Evolutionary conservation across 345 rosid species (phyloP), one percentile per base, ranked within the genome.

Genomic region (Citrus cavaleriei): DNA sequence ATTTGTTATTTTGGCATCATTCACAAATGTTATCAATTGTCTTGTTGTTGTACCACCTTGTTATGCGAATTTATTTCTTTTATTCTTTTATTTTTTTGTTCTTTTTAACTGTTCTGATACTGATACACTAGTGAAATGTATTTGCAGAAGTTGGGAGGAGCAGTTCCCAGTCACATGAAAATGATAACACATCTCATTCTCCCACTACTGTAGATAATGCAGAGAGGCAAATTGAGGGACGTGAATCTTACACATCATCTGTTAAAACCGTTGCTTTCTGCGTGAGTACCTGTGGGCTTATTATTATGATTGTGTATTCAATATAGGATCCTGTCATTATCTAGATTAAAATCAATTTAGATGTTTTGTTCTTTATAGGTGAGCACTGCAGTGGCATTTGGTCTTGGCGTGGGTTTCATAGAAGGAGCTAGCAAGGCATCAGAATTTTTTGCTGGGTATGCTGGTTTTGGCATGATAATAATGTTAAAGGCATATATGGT

Each of bases 361-460:
- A 61, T 72, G 70, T 72, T 78, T 49, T 55, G 80, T 34, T 77
- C 70, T 67, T 61, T 76, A 70, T 67, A 95, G 98, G 93, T 92
- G 9, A 69, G 88, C 75, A 40, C 92, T 77, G 98, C 98, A 1
- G 94, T 91, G 83, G 94, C 89, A 19, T 93, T 93, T 85, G 98
- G 98, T 70, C 70, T 93, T 72, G 93, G 95, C 69, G 63, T 93
- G 74, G 97, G 98, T 75, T 83, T 93, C 72, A 88, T 84, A 73
- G 97, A 91, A 59, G 98, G 94, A 76, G 87, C 83, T 71, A 95
- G 88, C 85, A 93, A 91, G 86, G 99, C 95, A 3, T 88, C 98
- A 0, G 98, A 95, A 83, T 93, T 86, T 89, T 95, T 93, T 57
- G 96, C 99, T 55, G 99, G 99, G 99, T 92, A 86, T 46, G 84